Conservation (phyloP, 306 rosid genomes). For the Luffa aegyptiaca region DNA sequence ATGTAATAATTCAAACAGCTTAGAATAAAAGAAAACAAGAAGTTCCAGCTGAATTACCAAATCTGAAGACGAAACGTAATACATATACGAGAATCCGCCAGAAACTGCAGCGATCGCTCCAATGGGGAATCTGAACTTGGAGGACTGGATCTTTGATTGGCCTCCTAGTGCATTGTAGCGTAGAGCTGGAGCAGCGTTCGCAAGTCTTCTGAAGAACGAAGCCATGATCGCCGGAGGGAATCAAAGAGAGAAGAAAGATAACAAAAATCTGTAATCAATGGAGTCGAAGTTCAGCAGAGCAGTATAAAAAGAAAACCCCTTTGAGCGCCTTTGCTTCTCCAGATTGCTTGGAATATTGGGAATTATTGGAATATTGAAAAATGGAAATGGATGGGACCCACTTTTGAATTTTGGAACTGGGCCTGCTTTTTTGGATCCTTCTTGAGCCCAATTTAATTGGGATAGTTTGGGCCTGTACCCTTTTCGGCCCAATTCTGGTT, state of each 20-base stretch:
- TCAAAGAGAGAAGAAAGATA: constrained; percentile 3
- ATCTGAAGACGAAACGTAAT: constrained; percentile 43
- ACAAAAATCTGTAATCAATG: not conserved
- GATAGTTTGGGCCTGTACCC: no score
- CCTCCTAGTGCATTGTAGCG: constrained; percentile 25
- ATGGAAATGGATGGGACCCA: not conserved
- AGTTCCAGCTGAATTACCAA: constrained; percentile 29
- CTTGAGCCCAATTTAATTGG: not conserved
- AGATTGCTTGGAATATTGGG: not conserved
- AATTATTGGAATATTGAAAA: not conserved
- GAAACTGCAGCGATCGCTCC: constrained; percentile 72
- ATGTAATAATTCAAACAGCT: not conserved
- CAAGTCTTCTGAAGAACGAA: constrained; percentile 48
- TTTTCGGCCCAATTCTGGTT: no score
- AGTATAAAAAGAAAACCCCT: not conserved
- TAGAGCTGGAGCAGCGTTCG: constrained; percentile 46
- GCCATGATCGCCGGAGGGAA: constrained; percentile 43
- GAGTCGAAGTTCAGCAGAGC: not conserved
- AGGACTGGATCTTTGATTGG: constrained; percentile 32
- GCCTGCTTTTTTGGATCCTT: not conserved
- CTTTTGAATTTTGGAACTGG: not conserved
- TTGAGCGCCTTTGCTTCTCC: not conserved
- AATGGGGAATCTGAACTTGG: constrained; percentile 38
- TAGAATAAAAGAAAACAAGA: not conserved
- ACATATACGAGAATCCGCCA: constrained; percentile 70